These are phyloP conservation scores for Emergomyces pasteurianus DNA, from an alignment of 2,329 filamentous ascomycete species.

Conservation along the genomic window DNA sequence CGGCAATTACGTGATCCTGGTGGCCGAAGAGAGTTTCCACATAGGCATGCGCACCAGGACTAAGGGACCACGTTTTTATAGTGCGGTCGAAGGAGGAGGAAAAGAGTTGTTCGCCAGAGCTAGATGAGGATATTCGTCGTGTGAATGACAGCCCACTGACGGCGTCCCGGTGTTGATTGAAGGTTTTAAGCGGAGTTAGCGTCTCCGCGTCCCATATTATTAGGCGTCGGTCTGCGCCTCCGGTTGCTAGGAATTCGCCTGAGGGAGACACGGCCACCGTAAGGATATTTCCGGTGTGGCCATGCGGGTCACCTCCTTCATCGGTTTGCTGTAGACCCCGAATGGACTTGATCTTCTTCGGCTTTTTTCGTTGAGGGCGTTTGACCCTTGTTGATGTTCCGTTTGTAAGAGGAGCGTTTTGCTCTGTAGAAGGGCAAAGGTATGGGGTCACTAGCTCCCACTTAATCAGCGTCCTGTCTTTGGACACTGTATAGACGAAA, in stretches of 20 bases:
- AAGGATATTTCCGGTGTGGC: slow-evolving; percentile 70
- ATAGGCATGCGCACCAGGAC: slow-evolving; percentile 70
- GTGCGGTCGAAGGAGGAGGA: slow-evolving; percentile 83
- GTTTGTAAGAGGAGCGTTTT: slow-evolving; percentile 52
- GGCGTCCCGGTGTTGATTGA: slow-evolving; percentile 82
- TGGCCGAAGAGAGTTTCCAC: slow-evolving; percentile 94
- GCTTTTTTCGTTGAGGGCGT: slow-evolving; percentile 31
- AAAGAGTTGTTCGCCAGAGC: slow-evolving; percentile 69
- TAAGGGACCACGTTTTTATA: slow-evolving; percentile 85
- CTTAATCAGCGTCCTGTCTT: slow-evolving; percentile 74
- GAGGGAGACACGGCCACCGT: slow-evolving; percentile 78
- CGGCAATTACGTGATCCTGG: slow-evolving; percentile 76
- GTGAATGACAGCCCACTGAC: slow-evolving; percentile 79
- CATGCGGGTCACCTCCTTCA: slow-evolving; percentile 41
- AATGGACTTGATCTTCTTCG: slow-evolving; percentile 39
- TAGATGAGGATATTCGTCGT: slow-evolving; percentile 50
- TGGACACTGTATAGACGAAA: slow-evolving; percentile 78
- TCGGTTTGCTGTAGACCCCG: slow-evolving; percentile 31
- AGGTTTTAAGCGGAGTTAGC: slow-evolving; percentile 67
- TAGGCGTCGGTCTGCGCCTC: slow-evolving; percentile 70
- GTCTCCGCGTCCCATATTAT: slow-evolving; percentile 79
- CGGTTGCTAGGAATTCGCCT: slow-evolving; percentile 82
- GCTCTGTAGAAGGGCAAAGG: slow-evolving; percentile 17
- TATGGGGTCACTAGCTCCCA: slow-evolving; percentile 60
- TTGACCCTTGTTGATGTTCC: slow-evolving; percentile 49